Evolutionary conservation across 176 grass and related monocot species (phyloP).

Genomic region (Miscanthus lutarioriparius): DNA sequence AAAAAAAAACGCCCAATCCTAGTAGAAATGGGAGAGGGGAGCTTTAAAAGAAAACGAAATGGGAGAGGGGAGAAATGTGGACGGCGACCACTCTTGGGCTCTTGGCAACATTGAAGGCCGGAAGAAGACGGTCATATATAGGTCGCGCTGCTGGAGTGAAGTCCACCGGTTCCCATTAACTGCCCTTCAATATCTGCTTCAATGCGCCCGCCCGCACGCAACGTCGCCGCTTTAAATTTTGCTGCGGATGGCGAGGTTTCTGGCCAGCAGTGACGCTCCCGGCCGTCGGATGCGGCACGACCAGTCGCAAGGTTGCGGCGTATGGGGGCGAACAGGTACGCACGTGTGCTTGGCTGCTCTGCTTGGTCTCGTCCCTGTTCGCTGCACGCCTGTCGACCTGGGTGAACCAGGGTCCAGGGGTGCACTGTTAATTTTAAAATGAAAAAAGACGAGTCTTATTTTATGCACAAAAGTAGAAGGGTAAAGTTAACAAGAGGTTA

Average conservation of each 20-base stretch:
- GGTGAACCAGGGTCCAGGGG: neutral
- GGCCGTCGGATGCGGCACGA: slow-evolving; percentile 16
- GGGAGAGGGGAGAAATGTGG: neutral
- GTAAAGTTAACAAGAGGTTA: too few species aligned
- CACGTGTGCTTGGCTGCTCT: slow-evolving; percentile 33
- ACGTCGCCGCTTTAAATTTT: slow-evolving; percentile 7
- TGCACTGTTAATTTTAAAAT: neutral
- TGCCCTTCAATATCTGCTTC: slow-evolving; percentile 52
- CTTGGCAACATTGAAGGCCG: neutral
- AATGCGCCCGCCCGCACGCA: slow-evolving; percentile 34
- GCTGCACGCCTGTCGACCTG: neutral
- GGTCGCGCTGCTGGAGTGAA: slow-evolving; percentile 20
- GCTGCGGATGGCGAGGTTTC: neutral
- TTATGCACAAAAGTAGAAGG: neutral
- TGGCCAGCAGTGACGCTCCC: neutral
- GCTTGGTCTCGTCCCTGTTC: neutral
- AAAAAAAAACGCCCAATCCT: neutral
- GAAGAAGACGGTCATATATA: slow-evolving; percentile 45
- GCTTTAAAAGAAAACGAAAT: too few species aligned
- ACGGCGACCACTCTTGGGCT: neutral
- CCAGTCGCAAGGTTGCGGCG: neutral
- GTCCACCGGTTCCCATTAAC: slow-evolving; percentile 53
- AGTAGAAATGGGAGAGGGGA: too few species aligned
- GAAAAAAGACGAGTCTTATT: neutral
- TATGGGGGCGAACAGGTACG: neutral